These are phyloP conservation scores for Chalciporus chontae DNA, from an alignment of 768 basidiomycete genomes.

Conservation along the genomic window DNA sequence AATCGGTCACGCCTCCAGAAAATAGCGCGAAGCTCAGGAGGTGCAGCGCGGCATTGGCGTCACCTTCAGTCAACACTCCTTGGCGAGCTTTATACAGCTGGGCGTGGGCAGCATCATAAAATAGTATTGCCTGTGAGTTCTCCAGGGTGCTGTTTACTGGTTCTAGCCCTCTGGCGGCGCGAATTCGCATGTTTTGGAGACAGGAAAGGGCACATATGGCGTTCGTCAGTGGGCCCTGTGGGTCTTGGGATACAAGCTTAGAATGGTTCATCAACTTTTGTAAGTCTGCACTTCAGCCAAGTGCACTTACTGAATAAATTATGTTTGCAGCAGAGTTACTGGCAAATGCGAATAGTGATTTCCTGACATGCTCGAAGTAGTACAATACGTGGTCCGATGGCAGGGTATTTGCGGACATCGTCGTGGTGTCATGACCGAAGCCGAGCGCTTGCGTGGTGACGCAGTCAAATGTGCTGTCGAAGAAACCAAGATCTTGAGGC, in stretches of 20 bases:
- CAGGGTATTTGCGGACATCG: slow-evolving; percentile 38
- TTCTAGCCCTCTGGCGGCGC: slow-evolving; percentile 60
- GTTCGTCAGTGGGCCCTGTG: slow-evolving; percentile 66
- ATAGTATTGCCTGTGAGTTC: slow-evolving; percentile 56
- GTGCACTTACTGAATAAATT: slow-evolving; percentile 56
- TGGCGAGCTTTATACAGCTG: slow-evolving; percentile 57
- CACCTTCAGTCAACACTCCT: slow-evolving; percentile 56
- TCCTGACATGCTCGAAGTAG: slow-evolving; percentile 71
- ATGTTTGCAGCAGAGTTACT: slow-evolving; percentile 59
- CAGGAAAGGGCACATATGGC: slow-evolving; percentile 75
- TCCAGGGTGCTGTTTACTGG: slow-evolving; percentile 50
- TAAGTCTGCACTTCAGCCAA: slow-evolving; percentile 1
- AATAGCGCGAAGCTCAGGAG: slow-evolving; percentile 71
- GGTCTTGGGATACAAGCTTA: slow-evolving; percentile 56
- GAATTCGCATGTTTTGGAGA: slow-evolving; percentile 62
- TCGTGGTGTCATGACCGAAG: slow-evolving; percentile 18
- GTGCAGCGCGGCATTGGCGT: slow-evolving; percentile 77
- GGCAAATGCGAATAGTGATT: slow-evolving; percentile 63
- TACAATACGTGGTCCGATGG: slow-evolving; percentile 64
- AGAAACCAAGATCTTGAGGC: slow-evolving; percentile 30
- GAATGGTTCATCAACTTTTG: slow-evolving; percentile 13
- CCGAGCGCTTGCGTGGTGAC: slow-evolving; percentile 29
- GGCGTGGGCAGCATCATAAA: slow-evolving; percentile 65
- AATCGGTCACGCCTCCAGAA: slow-evolving; percentile 63
- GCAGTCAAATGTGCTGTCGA: slow-evolving; percentile 35